Conservation (phyloP, 78 protist species). For the Emiliania huxleyi region DNA sequence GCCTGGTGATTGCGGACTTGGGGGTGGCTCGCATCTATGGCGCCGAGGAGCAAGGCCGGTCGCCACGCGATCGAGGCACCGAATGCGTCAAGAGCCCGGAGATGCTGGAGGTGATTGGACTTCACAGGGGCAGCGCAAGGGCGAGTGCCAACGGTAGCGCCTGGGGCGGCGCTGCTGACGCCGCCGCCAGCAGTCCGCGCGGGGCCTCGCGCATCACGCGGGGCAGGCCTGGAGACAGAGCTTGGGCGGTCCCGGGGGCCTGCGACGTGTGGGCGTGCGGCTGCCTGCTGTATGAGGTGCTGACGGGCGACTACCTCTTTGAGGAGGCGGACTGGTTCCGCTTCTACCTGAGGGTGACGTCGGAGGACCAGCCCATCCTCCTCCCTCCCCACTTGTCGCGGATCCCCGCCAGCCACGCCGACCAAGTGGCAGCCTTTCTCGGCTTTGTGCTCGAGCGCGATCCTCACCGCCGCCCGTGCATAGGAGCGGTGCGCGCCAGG, state of each 20-base stretch:
- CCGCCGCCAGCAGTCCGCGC: no score
- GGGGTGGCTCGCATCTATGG: slow-evolving; percentile 77
- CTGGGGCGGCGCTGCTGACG: no score
- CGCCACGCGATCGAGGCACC: slow-evolving; percentile 81
- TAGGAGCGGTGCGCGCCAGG: no score
- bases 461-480: background rate
- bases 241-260: background rate
- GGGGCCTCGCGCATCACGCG: no score
- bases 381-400: background rate
- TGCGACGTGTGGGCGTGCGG: slow-evolving; percentile 55
- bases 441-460: background rate
- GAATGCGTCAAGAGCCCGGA: slow-evolving; percentile 90
- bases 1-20: slow-evolving; percentile 66
- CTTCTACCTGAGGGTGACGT: slow-evolving; percentile 76
- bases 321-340: slow-evolving; percentile 70
- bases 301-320: slow-evolving; percentile 82
- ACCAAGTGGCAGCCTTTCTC: background rate
- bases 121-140: no score
- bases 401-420: background rate
- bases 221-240: no score
- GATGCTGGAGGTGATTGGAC: slow-evolving; percentile 65
- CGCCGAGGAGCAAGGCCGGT: slow-evolving; percentile 62
- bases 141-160: no score
- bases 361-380: slow-evolving; percentile 8
- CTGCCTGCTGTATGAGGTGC: slow-evolving; percentile 53